phyloP scores from a whole-genome alignment of 768 basidiomycete genomes.

The Pleurotus salmoneostramineus region DNA sequence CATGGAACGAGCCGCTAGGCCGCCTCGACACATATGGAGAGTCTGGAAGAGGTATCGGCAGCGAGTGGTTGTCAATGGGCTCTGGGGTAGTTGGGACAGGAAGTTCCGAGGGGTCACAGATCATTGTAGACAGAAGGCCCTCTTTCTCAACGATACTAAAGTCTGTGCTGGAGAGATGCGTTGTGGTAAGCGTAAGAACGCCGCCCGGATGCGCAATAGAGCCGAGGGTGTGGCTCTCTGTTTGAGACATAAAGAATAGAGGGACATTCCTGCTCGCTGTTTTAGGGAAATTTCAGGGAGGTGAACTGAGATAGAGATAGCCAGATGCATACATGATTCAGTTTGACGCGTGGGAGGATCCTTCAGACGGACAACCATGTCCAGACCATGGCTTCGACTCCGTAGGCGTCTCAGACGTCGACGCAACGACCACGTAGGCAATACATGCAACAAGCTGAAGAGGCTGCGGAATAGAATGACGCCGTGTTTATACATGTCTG shows the following conservation, averaged over 20 bases:
- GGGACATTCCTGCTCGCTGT: constrained; percentile 34
- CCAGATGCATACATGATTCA: neutral
- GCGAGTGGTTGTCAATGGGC: too few species aligned
- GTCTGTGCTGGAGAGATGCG: constrained; percentile 61
- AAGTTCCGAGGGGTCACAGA: constrained; percentile 19
- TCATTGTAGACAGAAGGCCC: constrained; percentile 67
- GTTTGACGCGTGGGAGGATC: neutral
- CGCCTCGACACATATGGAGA: too few species aligned
- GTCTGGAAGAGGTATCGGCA: too few species aligned
- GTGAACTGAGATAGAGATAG: neutral
- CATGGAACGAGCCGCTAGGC: too few species aligned
- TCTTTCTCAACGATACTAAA: constrained; percentile 78
- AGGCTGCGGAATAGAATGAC: constrained; percentile 79
- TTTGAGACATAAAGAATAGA: constrained; percentile 13
- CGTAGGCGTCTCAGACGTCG: constrained; percentile 38
- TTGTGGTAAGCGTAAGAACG: constrained; percentile 53
- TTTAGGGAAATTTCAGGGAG: constrained; percentile 24
- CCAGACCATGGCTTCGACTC: constrained; percentile 36
- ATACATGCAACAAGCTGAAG: constrained; percentile 65
- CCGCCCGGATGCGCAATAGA: constrained; percentile 66
- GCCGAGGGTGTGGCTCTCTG: constrained; percentile 56
- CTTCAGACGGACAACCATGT: constrained; percentile 22
- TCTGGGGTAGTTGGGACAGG: too few species aligned
- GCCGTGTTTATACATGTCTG: constrained; percentile 82
- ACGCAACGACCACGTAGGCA: constrained; percentile 74